Evolutionary conservation across 805 yeast genomes (phyloP), one percentile per base, ranked within the genome.

Genomic region (Monosporozyma aerobia): DNA sequence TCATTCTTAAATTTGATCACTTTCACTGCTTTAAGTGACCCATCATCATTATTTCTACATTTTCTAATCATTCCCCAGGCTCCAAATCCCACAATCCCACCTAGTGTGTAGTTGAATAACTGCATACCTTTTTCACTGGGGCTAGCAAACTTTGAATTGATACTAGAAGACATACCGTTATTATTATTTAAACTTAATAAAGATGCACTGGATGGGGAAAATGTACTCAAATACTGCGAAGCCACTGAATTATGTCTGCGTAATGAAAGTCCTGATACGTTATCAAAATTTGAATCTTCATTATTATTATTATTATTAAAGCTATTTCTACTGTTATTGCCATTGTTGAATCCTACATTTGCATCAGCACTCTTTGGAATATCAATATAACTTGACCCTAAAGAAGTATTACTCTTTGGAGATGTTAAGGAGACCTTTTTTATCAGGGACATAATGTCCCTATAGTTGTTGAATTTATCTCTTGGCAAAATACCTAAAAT

Each of bases 21-120:
- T 64, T 86, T 86, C 57, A 85, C 79, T 0, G 94, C 95, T 56
- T 71, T 58, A 13, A 73, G 72, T n/a, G 58, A 55, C 3, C 66
- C 63, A 16, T 65, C 65, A 19, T 59, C 44, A 14, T 65, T 65
- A 44, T 68, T 69, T 6, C 44, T 66, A 56, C 92, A 86, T 63
- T 86, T 92, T 53, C 95, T 72, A 10, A 90, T 84, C 30, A 83
- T 77, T 10, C 96, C 95, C 85, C 94, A 90, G 0, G 96, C 95
- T 13, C 97, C 97, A 63, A 79, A 80, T 1, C 96, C 96, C 56
- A 89, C 83, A 10, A 84, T 77, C 58, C 81, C 81, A 1, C 95
- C 96, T 32, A 90, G 64, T 33, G 69, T 75, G 58, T 81, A 80
- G 14, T 79, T 82, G 70, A 84, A 58, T 1, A 89, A 79, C 25